phyloP scores from a whole-genome alignment of 345 rosid genomes.

The Abelmoschus esculentus region DNA sequence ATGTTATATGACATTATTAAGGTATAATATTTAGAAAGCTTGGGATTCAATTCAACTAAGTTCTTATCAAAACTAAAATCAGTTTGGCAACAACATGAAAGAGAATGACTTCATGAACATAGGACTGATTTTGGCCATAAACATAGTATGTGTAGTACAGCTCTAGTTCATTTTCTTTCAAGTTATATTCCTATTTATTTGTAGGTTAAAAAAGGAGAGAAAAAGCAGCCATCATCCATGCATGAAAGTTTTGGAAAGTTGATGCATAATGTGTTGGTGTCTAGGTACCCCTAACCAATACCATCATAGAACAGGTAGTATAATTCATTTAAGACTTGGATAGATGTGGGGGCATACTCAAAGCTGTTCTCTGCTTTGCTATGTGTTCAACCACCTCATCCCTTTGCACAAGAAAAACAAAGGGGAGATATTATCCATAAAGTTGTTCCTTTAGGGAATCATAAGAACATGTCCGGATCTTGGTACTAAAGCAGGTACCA shows the following conservation, averaged over 20 bases:
- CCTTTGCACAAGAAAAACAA: conserved; percentile 11
- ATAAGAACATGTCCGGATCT: conserved; percentile 21
- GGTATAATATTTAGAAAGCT: no score
- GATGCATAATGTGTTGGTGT: conserved; percentile 7
- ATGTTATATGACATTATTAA: no score
- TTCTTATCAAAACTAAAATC: no score
- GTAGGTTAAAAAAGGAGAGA: neutral
- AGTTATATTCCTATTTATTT: no score
- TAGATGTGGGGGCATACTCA: conserved; percentile 29
- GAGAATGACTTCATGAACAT: no score
- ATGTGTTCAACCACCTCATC: conserved; percentile 16
- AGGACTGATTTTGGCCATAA: no score
- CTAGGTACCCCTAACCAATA: conserved; percentile 23
- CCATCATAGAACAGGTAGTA: conserved; percentile 15
- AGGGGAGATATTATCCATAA: conserved; percentile 5
- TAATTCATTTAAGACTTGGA: conserved; percentile 7
- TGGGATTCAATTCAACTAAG: no score
- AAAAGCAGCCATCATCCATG: neutral
- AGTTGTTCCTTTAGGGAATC: conserved; percentile 4
- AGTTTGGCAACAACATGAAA: no score
- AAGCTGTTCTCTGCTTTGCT: conserved; percentile 12
- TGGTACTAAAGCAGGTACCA: conserved; percentile 28
- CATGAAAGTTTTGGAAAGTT: neutral
- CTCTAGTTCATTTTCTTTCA: no score
- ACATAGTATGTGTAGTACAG: no score